Evolutionary conservation across 345 rosid genomes (phyloP).

Genomic region (Barbarea vulgaris): DNA sequence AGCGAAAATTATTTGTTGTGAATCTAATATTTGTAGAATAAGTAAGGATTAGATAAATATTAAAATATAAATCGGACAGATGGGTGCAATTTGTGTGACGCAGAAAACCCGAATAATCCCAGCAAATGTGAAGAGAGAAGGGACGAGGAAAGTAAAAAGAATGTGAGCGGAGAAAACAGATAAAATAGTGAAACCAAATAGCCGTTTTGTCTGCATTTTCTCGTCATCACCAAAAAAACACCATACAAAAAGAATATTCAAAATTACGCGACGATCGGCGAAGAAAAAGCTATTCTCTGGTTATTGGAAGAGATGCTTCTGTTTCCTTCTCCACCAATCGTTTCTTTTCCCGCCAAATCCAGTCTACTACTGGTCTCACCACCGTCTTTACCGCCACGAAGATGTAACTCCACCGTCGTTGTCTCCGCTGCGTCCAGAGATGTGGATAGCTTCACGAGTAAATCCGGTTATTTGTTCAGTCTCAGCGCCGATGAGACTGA

Average conservation of each 20-base stretch:
- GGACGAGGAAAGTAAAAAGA: conserved; percentile 25
- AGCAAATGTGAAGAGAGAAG: background rate
- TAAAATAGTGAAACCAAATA: conserved; percentile 6
- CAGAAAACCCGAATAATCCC: conserved; percentile 29
- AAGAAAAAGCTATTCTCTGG: background rate
- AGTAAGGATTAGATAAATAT: background rate
- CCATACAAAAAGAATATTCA: background rate
- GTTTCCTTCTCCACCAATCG: conserved; percentile 37
- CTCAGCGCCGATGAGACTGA: conserved; percentile 66
- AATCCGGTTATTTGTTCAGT: conserved; percentile 82
- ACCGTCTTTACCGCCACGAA: conserved; percentile 22
- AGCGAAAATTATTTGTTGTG: background rate
- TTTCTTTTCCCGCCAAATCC: conserved; percentile 50
- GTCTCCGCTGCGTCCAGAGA: conserved; percentile 41
- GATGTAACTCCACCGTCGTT: conserved; percentile 29
- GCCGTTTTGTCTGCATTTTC: background rate
- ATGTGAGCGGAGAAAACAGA: conserved; percentile 21
- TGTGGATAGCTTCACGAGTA: conserved; percentile 72
- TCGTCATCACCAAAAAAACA: background rate
- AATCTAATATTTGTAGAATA: background rate
- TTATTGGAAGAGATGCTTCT: conserved; percentile 34
- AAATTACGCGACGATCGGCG: background rate
- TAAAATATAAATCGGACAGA: background rate
- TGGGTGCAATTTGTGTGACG: conserved; percentile 36
- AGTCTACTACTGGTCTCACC: conserved; percentile 2